These are phyloP conservation scores for Penstemon davidsonii DNA, from an alignment of 257 asterid genomes.

Conservation along the genomic window DNA sequence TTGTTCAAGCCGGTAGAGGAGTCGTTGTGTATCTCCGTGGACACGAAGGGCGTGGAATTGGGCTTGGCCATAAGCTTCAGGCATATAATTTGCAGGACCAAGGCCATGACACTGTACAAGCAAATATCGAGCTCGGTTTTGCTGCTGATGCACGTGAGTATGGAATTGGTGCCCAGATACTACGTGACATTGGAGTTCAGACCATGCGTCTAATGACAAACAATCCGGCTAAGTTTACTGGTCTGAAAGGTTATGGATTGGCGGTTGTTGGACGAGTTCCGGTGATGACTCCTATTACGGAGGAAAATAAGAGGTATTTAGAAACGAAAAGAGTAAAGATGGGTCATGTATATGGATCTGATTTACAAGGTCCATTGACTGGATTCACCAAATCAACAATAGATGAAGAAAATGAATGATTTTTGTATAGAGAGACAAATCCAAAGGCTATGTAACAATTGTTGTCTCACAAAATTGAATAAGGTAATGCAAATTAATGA, in stretches of 20 bases:
- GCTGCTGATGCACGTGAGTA: slow-evolving; percentile 82
- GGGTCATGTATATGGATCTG: slow-evolving; percentile 79
- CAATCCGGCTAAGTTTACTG: slow-evolving; percentile 79
- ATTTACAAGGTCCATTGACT: slow-evolving; percentile 44
- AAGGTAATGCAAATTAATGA: too few relatives aligned
- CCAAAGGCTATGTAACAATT: too few relatives aligned
- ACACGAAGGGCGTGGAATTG: slow-evolving; percentile 87
- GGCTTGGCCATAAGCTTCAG: slow-evolving; percentile 75
- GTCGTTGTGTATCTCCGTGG: slow-evolving; percentile 75
- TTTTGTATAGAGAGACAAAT: too few relatives aligned
- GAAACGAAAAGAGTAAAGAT: slow-evolving; percentile 74
- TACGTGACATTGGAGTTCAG: slow-evolving; percentile 71
- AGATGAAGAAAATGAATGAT: slow-evolving; percentile 25
- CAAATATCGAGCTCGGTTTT: slow-evolving; percentile 83
- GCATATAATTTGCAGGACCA: slow-evolving; percentile 81
- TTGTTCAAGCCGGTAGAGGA: slow-evolving; percentile 72
- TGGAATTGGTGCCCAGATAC: slow-evolving; percentile 85
- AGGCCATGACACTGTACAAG: slow-evolving; percentile 88
- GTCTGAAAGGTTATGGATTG: slow-evolving; percentile 75
- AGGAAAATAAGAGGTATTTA: slow-evolving; percentile 70
- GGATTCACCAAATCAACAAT: slow-evolving; percentile 34
- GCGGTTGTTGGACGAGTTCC: slow-evolving; percentile 83
- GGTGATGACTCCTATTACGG: slow-evolving; percentile 71
- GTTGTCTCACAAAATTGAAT: too few relatives aligned
- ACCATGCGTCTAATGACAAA: slow-evolving; percentile 89